Percentiles rank a stretch among this genome's conserved stretches.
Evolutionary conservation across 2,329 filamentous ascomycete genomes (phyloP).

Genomic region (Diaporthe sp.): DNA sequence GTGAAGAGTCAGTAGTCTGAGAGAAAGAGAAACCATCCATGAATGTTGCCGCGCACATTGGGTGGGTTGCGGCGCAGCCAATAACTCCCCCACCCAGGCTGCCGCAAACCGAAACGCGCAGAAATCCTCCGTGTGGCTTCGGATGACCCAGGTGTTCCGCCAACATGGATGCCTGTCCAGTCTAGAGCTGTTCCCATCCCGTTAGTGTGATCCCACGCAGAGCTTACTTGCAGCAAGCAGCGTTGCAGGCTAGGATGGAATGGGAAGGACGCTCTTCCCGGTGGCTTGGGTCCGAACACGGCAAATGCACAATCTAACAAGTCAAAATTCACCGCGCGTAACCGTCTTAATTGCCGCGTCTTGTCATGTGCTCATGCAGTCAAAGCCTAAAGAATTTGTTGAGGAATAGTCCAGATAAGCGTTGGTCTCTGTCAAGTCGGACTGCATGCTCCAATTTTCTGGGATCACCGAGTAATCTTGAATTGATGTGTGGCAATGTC

Average conservation of each 20-base stretch:
- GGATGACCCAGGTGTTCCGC: background rate
- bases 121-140: background rate
- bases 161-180: background rate
- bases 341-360: background rate
- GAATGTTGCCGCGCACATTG: background rate
- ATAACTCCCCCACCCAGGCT: background rate
- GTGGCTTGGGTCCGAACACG: slow-evolving; percentile 16
- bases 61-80: slow-evolving; percentile 15
- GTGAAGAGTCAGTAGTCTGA: background rate
- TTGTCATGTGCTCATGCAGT: background rate
- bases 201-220: slow-evolving; percentile 3
- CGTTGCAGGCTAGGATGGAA: slow-evolving; percentile 7
- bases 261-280: slow-evolving; percentile 5
- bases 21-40: background rate
- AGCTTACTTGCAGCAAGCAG: slow-evolving; percentile 14
- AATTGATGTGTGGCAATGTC: background rate
- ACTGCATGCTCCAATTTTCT: background rate
- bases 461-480: background rate
- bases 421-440: background rate
- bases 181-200: background rate
- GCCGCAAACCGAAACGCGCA: slow-evolving; percentile 3
- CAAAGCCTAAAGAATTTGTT: background rate
- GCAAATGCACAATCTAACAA: background rate
- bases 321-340: background rate
- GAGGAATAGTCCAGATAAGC: background rate